These are phyloP conservation scores for Hyphopichia pseudoburtonii DNA, from an alignment of 1,139 yeast species.

Conservation along the genomic window DNA sequence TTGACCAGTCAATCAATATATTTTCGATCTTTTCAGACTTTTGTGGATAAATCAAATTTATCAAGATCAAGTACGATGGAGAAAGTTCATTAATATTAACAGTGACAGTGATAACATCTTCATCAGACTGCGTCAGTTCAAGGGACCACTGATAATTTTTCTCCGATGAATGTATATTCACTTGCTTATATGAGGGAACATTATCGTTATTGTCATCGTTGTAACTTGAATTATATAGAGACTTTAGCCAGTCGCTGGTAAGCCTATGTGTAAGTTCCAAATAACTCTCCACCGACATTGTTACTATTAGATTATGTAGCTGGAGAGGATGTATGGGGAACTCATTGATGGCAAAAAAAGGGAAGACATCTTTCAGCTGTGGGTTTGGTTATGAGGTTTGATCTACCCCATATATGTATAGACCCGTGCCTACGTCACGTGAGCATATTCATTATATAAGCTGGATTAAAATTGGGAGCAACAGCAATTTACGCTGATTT, in stretches of 20 bases:
- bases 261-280: slow-evolving; percentile 26
- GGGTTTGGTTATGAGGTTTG: too few relatives aligned
- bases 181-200: too few relatives aligned
- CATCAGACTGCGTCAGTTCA: slow-evolving; percentile 11
- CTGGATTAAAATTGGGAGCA: too few relatives aligned
- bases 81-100: slow-evolving; percentile 17
- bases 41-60: slow-evolving; percentile 11
- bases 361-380: too few relatives aligned
- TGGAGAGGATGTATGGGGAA: background rate
- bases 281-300: slow-evolving; percentile 18
- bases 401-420: too few relatives aligned
- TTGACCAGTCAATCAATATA: slow-evolving; percentile 26
- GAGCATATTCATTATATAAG: too few relatives aligned
- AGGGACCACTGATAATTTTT: slow-evolving; percentile 15
- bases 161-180: slow-evolving; percentile 10
- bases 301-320: background rate
- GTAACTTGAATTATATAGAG: slow-evolving; percentile 7
- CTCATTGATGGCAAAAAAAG: background rate
- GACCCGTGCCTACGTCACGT: too few relatives aligned
- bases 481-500: too few relatives aligned
- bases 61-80: slow-evolving; percentile 5
- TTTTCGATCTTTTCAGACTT: slow-evolving; percentile 17
- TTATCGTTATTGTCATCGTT: too few relatives aligned
- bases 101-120: slow-evolving; percentile 12
- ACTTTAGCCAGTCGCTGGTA: slow-evolving; percentile 25